phyloP scores from a whole-genome alignment of 441 rosid genomes.

The Jatropha multifida region DNA sequence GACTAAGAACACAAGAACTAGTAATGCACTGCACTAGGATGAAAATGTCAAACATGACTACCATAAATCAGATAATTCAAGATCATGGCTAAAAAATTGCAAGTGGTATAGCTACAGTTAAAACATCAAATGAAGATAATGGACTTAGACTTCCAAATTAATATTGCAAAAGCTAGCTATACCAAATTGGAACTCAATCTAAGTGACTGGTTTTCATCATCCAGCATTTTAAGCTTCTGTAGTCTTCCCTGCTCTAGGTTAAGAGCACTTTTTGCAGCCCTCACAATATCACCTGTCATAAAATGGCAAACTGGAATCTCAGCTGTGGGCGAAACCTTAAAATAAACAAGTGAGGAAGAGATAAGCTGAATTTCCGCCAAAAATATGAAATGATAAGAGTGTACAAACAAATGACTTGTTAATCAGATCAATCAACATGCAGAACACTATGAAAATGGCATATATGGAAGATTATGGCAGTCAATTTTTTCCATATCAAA shows the following conservation, averaged over 20 bases:
- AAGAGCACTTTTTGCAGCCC: slow-evolving; percentile 68
- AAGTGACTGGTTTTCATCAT: slow-evolving; percentile 46
- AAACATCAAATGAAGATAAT: background rate
- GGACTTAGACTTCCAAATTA: slow-evolving; percentile 1
- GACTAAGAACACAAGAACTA: background rate
- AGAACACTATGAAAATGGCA: background rate
- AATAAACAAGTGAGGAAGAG: background rate
- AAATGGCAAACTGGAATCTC: slow-evolving; percentile 21
- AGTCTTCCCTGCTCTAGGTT: slow-evolving; percentile 62
- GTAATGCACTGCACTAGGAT: background rate
- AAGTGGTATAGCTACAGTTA: background rate
- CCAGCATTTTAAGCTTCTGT: slow-evolving; percentile 56
- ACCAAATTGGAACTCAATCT: slow-evolving; percentile 57
- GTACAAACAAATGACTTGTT: no score
- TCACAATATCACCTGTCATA: slow-evolving; percentile 46
- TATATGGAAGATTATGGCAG: no score
- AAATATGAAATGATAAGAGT: background rate
- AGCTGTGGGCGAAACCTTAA: slow-evolving; percentile 18
- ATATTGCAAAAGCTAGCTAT: slow-evolving; percentile 21
- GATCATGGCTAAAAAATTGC: background rate
- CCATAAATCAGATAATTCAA: background rate
- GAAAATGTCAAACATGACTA: background rate
- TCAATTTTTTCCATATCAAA: no score
- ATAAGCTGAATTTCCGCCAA: background rate
- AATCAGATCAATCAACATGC: no score